A percentile compares a stretch with the other conserved stretches of the same genome.
Evolutionary conservation across 1,139 yeast species (phyloP).

Genomic region (Casaregolazyma suthepensis): DNA sequence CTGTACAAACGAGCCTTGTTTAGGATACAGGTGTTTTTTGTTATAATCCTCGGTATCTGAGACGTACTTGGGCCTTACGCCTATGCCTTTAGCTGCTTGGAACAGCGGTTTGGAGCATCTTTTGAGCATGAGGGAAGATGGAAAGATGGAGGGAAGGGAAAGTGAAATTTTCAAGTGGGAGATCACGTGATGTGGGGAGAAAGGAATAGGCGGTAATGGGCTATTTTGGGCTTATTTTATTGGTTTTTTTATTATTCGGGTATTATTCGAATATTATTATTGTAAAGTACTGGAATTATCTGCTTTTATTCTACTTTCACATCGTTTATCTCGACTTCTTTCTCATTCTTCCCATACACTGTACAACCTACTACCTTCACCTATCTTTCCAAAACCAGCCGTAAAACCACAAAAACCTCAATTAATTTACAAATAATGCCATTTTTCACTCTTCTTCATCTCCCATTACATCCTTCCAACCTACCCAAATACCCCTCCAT

Average conservation of each 20-base stretch:
- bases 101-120: constrained; percentile 2
- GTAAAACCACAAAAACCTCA: neutral
- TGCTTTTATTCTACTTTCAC: neutral
- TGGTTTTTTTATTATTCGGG: neutral
- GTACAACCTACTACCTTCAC: neutral
- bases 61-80: constrained; percentile 11
- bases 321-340: neutral
- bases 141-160: neutral
- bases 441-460: neutral
- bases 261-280: too few species aligned
- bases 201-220: neutral
- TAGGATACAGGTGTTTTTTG: constrained; percentile 22
- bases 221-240: neutral
- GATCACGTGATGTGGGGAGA: neutral
- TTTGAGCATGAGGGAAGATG: constrained; percentile 2
- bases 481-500: neutral
- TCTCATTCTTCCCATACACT: neutral
- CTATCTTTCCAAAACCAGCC: neutral
- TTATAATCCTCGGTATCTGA: constrained; percentile 20
- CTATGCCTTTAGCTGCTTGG: constrained; percentile 1
- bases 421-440: too few species aligned
- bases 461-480: neutral
- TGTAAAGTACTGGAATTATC: neutral
- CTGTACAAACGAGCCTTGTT: constrained; percentile 20
- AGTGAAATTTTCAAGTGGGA: constrained; percentile 1